These are phyloP conservation scores for Colletotrichum euphorbiae DNA, from an alignment of 2,329 filamentous ascomycete genomes.

Conservation along the genomic window DNA sequence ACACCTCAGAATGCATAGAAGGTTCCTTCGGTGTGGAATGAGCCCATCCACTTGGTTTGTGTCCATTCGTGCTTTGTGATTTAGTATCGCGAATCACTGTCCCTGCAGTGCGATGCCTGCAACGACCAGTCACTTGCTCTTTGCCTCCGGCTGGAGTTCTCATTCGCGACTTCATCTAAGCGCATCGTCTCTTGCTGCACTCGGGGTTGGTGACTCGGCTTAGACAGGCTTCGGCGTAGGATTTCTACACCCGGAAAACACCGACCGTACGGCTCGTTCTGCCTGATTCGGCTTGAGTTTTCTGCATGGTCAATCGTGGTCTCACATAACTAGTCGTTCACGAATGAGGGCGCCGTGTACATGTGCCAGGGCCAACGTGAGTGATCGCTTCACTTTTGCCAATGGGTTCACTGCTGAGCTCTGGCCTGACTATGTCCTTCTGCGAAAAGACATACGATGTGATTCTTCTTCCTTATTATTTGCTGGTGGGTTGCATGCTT, in stretches of 20 bases:
- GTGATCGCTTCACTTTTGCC: not conserved
- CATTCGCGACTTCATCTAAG: too few species aligned
- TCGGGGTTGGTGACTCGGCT: too few species aligned
- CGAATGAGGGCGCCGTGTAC: not conserved
- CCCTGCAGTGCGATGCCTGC: slow-evolving; percentile 2
- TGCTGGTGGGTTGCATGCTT: not conserved
- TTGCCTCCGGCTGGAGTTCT: too few species aligned
- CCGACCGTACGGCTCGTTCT: too few species aligned
- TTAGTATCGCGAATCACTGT: slow-evolving; percentile 15
- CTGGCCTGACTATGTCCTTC: slow-evolving; percentile 9
- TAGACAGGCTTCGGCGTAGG: too few species aligned
- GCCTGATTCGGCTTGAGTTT: too few species aligned
- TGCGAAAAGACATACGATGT: not conserved
- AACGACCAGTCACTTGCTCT: too few species aligned
- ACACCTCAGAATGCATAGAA: not conserved
- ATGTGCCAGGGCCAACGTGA: not conserved
- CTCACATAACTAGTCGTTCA: not conserved
- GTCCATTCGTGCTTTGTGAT: not conserved
- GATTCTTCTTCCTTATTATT: not conserved
- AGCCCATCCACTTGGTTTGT: not conserved
- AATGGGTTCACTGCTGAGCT: slow-evolving; percentile 8
- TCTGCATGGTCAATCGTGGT: not conserved
- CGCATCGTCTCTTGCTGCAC: too few species aligned
- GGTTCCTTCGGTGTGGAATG: not conserved
- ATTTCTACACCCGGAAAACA: too few species aligned